Conservation (phyloP, 768 basidiomycete genomes). For the Xanthoconium purpureum region DNA sequence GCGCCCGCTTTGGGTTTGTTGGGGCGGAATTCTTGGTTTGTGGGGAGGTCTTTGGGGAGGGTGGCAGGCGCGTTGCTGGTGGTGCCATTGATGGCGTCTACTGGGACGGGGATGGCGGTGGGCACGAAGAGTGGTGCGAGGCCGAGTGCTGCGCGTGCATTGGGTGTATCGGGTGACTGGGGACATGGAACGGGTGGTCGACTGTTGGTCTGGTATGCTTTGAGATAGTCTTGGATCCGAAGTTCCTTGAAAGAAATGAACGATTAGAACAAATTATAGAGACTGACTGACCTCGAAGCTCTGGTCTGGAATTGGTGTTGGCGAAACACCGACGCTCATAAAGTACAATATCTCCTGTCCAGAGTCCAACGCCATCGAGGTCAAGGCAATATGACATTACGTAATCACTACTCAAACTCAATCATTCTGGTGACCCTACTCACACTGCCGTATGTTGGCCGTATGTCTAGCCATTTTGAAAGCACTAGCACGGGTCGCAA, state of each 20-base stretch:
- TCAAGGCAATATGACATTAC: constrained; percentile 6
- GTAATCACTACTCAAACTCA: background rate
- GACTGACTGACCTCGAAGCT: constrained; percentile 28
- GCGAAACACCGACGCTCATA: constrained; percentile 27
- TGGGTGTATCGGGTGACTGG: constrained; percentile 42
- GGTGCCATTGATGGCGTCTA: background rate
- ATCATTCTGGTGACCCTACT: too few relatives aligned
- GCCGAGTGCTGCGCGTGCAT: constrained; percentile 42
- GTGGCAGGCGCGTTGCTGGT: constrained; percentile 1
- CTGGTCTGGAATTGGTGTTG: constrained; percentile 8
- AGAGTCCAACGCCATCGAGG: constrained; percentile 9
- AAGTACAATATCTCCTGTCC: constrained; percentile 22
- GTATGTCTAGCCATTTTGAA: too few relatives aligned
- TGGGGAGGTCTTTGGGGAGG: constrained; percentile 17
- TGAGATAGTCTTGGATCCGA: constrained; percentile 53
- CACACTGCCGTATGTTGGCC: too few relatives aligned
- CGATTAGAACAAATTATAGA: background rate
- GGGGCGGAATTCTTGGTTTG: constrained; percentile 27
- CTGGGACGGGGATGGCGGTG: constrained; percentile 18
- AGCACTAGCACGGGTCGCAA: too few relatives aligned
- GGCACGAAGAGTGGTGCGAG: constrained; percentile 55
- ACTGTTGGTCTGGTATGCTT: constrained; percentile 45
- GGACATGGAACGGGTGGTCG: constrained; percentile 49
- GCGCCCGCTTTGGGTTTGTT: constrained; percentile 11
- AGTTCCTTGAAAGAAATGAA: constrained; percentile 42